Evolutionary conservation across 176 grass and related monocot genomes (phyloP).

Genomic region (Eleusine indica): DNA sequence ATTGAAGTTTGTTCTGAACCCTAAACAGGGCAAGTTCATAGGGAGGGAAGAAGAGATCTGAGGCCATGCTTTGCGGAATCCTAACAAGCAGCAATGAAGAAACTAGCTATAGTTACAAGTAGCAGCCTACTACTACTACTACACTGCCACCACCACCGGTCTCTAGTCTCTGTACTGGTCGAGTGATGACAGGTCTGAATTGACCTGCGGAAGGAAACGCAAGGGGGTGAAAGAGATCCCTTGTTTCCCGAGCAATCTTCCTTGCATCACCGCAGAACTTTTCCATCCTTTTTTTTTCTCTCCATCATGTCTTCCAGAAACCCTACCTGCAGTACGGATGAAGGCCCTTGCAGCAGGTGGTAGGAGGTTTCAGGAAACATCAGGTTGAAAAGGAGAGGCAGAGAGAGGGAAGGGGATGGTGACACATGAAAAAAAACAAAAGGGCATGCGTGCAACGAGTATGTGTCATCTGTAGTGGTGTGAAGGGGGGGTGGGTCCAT

Average conservation of each 20-base stretch:
- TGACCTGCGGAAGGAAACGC: slow-evolving; percentile 44
- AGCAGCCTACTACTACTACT: slow-evolving; percentile 31
- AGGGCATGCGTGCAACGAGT: slow-evolving; percentile 34
- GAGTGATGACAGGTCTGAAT: slow-evolving; percentile 47
- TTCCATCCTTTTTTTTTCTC: background rate
- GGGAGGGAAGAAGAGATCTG: slow-evolving; percentile 43
- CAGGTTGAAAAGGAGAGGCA: slow-evolving; percentile 38
- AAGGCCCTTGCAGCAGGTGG: slow-evolving; percentile 22
- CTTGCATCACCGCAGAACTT: slow-evolving; percentile 34
- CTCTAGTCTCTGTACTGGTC: slow-evolving; percentile 28
- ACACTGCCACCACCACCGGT: slow-evolving; percentile 30
- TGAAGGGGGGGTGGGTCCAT: slow-evolving; percentile 42
- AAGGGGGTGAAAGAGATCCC: slow-evolving; percentile 46
- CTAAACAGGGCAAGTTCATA: slow-evolving; percentile 54
- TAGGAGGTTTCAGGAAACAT: slow-evolving; percentile 67
- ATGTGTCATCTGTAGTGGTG: slow-evolving; percentile 41
- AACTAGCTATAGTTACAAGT: slow-evolving; percentile 32
- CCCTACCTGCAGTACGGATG: slow-evolving; percentile 45
- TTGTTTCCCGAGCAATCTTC: slow-evolving; percentile 63
- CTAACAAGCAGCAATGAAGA: slow-evolving; percentile 37
- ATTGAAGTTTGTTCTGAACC: slow-evolving; percentile 2
- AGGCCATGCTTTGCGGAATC: slow-evolving; percentile 41
- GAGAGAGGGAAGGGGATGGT: slow-evolving; percentile 24
- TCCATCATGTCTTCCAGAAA: slow-evolving; percentile 51
- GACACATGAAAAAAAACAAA: slow-evolving; percentile 57